Evolutionary conservation across 1,139 yeast species (phyloP).

Genomic region (Eremothecium sinecaudum): DNA sequence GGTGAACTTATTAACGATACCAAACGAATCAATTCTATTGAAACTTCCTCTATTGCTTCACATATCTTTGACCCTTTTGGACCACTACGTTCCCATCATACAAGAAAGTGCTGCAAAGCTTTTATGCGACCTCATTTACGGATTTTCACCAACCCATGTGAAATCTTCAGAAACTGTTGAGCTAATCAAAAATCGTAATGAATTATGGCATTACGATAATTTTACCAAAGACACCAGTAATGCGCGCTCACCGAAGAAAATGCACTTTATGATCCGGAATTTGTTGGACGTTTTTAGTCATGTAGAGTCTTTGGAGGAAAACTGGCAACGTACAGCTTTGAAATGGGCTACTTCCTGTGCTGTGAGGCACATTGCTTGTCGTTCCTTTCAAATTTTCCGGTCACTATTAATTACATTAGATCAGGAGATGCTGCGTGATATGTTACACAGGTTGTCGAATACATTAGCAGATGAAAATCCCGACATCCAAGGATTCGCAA

Average conservation of each 20-base stretch:
- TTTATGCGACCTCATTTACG: slow-evolving; percentile 62
- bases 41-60: slow-evolving; percentile 76
- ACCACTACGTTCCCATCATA: slow-evolving; percentile 75
- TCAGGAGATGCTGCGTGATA: slow-evolving; percentile 81
- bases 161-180: slow-evolving; percentile 46
- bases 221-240: slow-evolving; percentile 67
- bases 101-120: slow-evolving; percentile 78
- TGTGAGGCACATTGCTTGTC: slow-evolving; percentile 91
- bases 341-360: slow-evolving; percentile 98
- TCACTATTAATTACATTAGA: slow-evolving; percentile 71
- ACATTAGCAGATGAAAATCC: slow-evolving; percentile 82
- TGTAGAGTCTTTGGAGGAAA: slow-evolving; percentile 50
- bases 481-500: slow-evolving; percentile 93
- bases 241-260: slow-evolving; percentile 77
- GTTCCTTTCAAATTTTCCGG: slow-evolving; percentile 88
- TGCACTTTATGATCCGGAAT: slow-evolving; percentile 70
- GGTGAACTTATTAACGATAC: slow-evolving; percentile 65
- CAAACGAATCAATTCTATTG: slow-evolving; percentile 45
- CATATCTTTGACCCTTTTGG: slow-evolving; percentile 67
- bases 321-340: slow-evolving; percentile 79
- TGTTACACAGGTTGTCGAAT: slow-evolving; percentile 86
- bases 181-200: slow-evolving; percentile 42
- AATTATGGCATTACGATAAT: slow-evolving; percentile 83
- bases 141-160: slow-evolving; percentile 48
- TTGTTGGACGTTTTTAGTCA: slow-evolving; percentile 50